phyloP scores from a whole-genome alignment of 371 early-diverging fungal species.

The Thermomucor indicae-seudaticae region DNA sequence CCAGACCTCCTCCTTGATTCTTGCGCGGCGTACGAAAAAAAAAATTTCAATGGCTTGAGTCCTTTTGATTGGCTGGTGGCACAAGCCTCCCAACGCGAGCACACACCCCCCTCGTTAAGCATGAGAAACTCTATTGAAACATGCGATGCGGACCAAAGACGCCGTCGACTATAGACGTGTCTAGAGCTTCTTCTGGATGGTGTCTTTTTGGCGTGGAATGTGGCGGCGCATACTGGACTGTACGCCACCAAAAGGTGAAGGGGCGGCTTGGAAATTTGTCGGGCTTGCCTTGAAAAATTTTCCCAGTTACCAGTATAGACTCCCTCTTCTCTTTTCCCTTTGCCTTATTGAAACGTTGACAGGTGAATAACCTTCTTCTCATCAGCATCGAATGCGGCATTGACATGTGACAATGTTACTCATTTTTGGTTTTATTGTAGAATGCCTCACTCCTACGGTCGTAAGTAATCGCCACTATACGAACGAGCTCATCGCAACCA shows the following conservation, averaged over 20 bases:
- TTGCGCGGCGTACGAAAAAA: slow-evolving; percentile 2
- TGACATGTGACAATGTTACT: too few species aligned
- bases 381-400: too few species aligned
- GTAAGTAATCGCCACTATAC: slow-evolving; percentile 35
- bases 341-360: slow-evolving; percentile 23
- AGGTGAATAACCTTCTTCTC: too few species aligned
- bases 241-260: slow-evolving; percentile 6
- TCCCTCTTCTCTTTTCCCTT: slow-evolving; percentile 26
- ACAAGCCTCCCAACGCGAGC: neutral
- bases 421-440: slow-evolving; percentile 3
- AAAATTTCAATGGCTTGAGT: slow-evolving; percentile 5
- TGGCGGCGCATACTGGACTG: neutral
- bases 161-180: neutral
- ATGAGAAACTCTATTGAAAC: neutral
- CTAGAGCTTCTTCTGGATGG: neutral
- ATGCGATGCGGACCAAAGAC: neutral
- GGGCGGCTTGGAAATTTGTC: too few species aligned
- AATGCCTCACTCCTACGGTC: slow-evolving; percentile 95
- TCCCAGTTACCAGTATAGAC: slow-evolving; percentile 2
- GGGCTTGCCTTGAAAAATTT: too few species aligned
- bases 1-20: slow-evolving; percentile 2
- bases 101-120: neutral
- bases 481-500: neutral
- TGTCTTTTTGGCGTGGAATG: neutral
- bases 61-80: neutral